Conservation (phyloP, 208 protist species). For the Trypanosoma congolense region DNA sequence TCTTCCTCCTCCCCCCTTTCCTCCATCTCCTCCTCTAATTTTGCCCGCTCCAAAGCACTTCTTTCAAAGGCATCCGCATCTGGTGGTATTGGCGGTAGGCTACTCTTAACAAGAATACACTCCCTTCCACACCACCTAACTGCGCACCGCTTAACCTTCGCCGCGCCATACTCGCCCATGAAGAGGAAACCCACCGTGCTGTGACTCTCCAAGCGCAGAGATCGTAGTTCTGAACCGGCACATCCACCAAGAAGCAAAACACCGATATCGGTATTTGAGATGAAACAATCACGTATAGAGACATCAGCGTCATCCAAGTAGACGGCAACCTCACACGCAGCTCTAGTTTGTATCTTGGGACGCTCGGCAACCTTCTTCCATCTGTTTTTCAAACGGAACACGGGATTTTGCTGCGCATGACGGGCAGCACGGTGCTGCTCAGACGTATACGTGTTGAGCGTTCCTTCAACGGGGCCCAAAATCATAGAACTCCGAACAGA, state of each 20-base stretch:
- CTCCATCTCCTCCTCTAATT: slow-evolving; percentile 6
- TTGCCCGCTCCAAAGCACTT: neutral
- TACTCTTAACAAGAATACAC: slow-evolving; percentile 58
- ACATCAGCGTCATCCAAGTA: slow-evolving; percentile 78
- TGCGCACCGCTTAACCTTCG: slow-evolving; percentile 31
- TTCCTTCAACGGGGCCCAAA: slow-evolving; percentile 28
- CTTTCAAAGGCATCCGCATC: slow-evolving; percentile 16
- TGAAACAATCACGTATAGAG: slow-evolving; percentile 45
- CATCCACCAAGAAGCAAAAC: slow-evolving; percentile 54
- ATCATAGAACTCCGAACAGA: slow-evolving; percentile 42
- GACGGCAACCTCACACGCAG: slow-evolving; percentile 46
- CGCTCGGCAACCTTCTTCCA: slow-evolving; percentile 14
- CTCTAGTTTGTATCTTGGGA: slow-evolving; percentile 27
- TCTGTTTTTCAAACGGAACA: slow-evolving; percentile 2
- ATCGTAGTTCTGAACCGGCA: slow-evolving; percentile 24
- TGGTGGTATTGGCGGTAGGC: slow-evolving; percentile 28
- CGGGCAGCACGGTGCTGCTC: slow-evolving; percentile 19
- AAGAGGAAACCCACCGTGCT: slow-evolving; percentile 55
- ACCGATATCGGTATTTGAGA: slow-evolving; percentile 55
- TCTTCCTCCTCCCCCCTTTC: slow-evolving; percentile 45
- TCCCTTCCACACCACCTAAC: slow-evolving; percentile 52
- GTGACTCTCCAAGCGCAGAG: slow-evolving; percentile 47
- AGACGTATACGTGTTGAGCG: slow-evolving; percentile 16
- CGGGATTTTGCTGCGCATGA: slow-evolving; percentile 16
- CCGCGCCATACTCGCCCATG: slow-evolving; percentile 40